A percentile compares a stretch with the other conserved stretches of the same genome.
Conservation (phyloP, 1,139 yeast species). For the Pneumocystis canis region DNA sequence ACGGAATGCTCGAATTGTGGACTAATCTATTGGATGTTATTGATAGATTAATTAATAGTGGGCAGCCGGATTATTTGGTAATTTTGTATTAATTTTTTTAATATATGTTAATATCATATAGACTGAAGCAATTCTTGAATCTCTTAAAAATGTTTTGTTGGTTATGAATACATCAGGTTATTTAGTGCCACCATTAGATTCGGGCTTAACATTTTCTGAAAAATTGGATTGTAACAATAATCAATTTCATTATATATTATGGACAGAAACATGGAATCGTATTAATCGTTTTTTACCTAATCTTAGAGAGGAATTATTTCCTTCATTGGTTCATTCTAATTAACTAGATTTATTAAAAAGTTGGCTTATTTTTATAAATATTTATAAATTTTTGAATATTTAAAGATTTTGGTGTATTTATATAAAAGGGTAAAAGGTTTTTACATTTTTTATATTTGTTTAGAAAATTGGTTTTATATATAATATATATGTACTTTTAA, state of each 20-base stretch:
- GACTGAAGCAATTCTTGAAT: constrained; percentile 47
- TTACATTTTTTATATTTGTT: too few species aligned
- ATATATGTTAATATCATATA: constrained; percentile 25
- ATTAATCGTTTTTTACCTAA: neutral
- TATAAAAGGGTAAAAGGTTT: too few species aligned
- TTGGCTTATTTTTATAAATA: neutral
- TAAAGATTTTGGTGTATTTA: neutral
- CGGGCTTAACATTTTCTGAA: neutral
- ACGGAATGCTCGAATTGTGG: constrained; percentile 27
- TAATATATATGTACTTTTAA: too few species aligned
- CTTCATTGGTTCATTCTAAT: neutral
- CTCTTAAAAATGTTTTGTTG: constrained; percentile 43
- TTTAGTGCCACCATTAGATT: neutral
- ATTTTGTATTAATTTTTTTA: neutral
- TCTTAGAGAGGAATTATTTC: constrained; percentile 1
- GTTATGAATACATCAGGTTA: constrained; percentile 23
- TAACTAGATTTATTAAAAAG: neutral
- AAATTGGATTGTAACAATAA: neutral
- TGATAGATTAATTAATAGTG: constrained; percentile 32
- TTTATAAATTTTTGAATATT: neutral
- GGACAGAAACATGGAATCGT: constrained; percentile 1
- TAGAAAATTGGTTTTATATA: too few species aligned
- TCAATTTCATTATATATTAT: neutral
- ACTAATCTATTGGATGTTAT: constrained; percentile 34
- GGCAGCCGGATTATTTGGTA: constrained; percentile 12